These are phyloP conservation scores for Citrus unshiu DNA, from an alignment of 345 rosid genomes.

Conservation along the genomic window DNA sequence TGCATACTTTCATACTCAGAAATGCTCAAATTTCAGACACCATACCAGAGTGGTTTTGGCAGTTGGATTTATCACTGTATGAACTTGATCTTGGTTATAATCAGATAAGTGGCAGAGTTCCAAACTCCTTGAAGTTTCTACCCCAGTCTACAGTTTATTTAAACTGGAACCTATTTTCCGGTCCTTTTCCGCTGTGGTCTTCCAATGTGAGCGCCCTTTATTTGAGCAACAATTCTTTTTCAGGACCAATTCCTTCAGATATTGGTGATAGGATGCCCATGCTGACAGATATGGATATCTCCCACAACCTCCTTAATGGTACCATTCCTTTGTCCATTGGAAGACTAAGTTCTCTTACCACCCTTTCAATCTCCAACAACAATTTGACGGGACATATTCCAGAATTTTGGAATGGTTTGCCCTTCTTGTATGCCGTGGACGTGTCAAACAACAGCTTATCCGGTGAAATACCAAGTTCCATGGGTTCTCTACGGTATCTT, in stretches of 20 bases:
- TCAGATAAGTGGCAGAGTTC: slow-evolving; percentile 14
- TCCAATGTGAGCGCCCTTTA: slow-evolving; percentile 9
- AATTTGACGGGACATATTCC: slow-evolving; percentile 12
- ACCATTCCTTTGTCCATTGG: slow-evolving; percentile 8
- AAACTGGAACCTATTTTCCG: slow-evolving; percentile 17
- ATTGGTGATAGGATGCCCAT: slow-evolving; percentile 8
- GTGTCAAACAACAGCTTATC: background rate
- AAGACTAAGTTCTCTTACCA: background rate
- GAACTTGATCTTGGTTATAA: slow-evolving; percentile 15
- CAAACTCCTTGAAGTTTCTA: slow-evolving; percentile 3
- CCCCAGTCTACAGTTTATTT: background rate
- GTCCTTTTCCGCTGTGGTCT: slow-evolving; percentile 23
- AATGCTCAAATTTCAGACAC: slow-evolving; percentile 11
- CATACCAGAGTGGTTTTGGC: slow-evolving; percentile 20
- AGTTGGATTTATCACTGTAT: background rate
- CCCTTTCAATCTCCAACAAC: slow-evolving; percentile 3
- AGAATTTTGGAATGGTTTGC: background rate
- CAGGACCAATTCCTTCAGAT: slow-evolving; percentile 21
- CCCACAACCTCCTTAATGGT: slow-evolving; percentile 18
- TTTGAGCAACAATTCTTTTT: slow-evolving; percentile 17
- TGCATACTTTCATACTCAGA: background rate
- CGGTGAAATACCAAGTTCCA: background rate
- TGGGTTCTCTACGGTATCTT: background rate
- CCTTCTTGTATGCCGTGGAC: background rate
- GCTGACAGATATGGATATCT: slow-evolving; percentile 10